Evolutionary conservation across 2,329 filamentous ascomycete species (phyloP).

Genomic region (Trichoderma sp.): DNA sequence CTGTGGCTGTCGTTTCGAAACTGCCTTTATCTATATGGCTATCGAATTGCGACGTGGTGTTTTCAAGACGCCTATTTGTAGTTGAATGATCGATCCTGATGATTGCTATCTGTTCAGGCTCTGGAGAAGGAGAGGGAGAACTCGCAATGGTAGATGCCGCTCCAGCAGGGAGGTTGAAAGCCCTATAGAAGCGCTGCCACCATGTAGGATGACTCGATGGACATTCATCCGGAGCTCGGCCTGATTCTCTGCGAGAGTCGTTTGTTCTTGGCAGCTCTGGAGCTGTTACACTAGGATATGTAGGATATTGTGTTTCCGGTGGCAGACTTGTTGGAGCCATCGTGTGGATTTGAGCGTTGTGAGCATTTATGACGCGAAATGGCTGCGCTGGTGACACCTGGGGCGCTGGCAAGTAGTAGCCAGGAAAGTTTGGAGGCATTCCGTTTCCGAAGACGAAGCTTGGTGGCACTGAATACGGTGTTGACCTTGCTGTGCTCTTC

Average conservation of each 20-base stretch:
- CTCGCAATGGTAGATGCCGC: conserved; percentile 41
- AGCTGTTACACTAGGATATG: background rate
- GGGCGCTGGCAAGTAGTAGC: background rate
- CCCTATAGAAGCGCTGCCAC: conserved; percentile 34
- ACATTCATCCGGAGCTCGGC: background rate
- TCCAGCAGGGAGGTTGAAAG: conserved; percentile 37
- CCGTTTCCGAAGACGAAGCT: background rate
- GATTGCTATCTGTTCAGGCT: conserved; percentile 22
- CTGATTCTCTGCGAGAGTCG: background rate
- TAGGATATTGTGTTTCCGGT: background rate
- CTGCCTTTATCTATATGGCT: background rate
- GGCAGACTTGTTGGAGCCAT: background rate
- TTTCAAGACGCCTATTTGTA: background rate
- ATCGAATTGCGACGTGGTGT: background rate
- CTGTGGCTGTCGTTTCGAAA: background rate
- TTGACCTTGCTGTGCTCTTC: background rate
- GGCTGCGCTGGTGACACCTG: conserved; percentile 5
- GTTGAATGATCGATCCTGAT: background rate
- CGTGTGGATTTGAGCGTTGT: background rate
- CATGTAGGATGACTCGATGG: conserved; percentile 31
- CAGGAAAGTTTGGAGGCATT: background rate
- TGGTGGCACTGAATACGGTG: background rate
- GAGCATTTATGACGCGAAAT: background rate
- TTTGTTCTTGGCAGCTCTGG: background rate
- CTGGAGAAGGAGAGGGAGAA: conserved; percentile 31